Base-by-base conservation (phyloP, 78 protist species). In the Pelomyxa schiedti region DNA sequence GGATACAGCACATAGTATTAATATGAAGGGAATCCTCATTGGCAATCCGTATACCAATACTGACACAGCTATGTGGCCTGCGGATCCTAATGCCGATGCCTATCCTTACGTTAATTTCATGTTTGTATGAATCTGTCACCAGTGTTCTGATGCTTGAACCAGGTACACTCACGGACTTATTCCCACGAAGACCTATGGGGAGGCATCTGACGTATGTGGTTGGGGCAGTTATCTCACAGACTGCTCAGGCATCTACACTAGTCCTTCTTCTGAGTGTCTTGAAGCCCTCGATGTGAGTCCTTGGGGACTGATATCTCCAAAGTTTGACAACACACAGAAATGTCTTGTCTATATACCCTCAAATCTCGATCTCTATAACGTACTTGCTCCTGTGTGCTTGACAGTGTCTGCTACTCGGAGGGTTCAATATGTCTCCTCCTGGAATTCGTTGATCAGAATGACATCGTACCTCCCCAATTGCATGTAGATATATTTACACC, bases 21-120 rank as follows among this genome's bases (percentile, higher is more conserved):
- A 6, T 36, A 29, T 80, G 72, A 0, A 0, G 64, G 89, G 86
- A 53, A 0, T 26, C 30, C 0, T 68, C 4, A 78, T 65, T 26
- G 91, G 91, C 36, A 87, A 87, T 40, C 79, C 86, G 1, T 77
- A 69, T 43, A 87, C 83, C 8, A 77, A 75, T 29, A 79, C 88
- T 0, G 74, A n/a, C 39, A 16, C 32, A 16, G 16, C 16, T 16
- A 16, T 47, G 32, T 47, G 16, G 16, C 32, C 16, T 16, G 32
- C 32, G 32, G 58, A 47, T 16, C 58, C 58, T 16, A 24, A 47
- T 16, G 58, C 58, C 32, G 58, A 47, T 47, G 58, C 58, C 32
- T 47, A 16, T 16, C 16, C 16, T 16, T 47, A 47, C 58, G 58
- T 47, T 16, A 47, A 16, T 16, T 47, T 47, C 58, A 47, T 47